Evolutionary conservation across 495 filamentous ascomycete genomes (phyloP), one percentile per base, ranked within the genome.

Genomic region (Rhizodiscina lignyota): DNA sequence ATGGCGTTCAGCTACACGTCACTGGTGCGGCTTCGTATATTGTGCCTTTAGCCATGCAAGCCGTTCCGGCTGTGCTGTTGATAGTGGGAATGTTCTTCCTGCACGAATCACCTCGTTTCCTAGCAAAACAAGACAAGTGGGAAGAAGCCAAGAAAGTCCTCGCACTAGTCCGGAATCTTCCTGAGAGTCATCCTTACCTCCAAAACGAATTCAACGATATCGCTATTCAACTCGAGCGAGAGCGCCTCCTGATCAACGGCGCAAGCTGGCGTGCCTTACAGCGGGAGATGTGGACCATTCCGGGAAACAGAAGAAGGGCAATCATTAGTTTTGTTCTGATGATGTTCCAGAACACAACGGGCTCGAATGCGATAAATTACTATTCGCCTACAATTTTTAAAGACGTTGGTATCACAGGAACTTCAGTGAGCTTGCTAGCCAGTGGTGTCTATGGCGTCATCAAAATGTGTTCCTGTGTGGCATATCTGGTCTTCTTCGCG

Each of bases 341-440:
- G 75, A 42, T 79, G 41, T 79, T 72, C 54, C 77, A 81, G 54
- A 74, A 79, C 47, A 71, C 74, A 69, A 78, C 73, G 0, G 72
- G 66, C 11, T 71, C 67, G 12, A 77, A n/a, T n/a, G 70, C 48
- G 5, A 72, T 72, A 42, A 82, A 82, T 26, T 48, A 79, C 50
- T 81, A 79, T 49, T 72, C 74, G 3, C 79, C 79, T 0, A 65
- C 69, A 29, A 83, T 86, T 50, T 50, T 50, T 37, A 13, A 40
- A 22, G 33, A 63, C 5, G 30, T 50, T 20, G 47, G 47, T 4
- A 18, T 50, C 1, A 34, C 34, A 18, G 47, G 47, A 6, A 26
- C 8, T 10, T 40, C 39, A 11, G 36, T 39, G 1, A 39, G 43
- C 4, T 39, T 50, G 5, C 48, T 50, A 28, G 47, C 47, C 4